Evolutionary conservation across 2,329 filamentous ascomycete species (phyloP).

Genomic region (Microcera coccophila): DNA sequence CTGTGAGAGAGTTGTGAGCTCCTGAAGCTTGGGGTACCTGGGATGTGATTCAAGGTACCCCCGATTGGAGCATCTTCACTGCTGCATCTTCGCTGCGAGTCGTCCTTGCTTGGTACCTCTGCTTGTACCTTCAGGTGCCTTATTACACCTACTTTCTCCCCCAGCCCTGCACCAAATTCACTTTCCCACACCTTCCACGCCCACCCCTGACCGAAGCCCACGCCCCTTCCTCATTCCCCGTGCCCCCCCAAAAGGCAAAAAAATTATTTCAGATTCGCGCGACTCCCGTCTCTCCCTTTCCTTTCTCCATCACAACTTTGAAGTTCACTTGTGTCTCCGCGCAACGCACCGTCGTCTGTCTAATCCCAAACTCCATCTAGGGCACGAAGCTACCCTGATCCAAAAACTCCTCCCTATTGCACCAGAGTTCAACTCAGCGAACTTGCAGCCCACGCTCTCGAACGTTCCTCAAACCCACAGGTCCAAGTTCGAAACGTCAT

Average conservation of each 20-base stretch:
- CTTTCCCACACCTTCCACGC: conserved; percentile 23
- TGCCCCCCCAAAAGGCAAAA: conserved; percentile 24
- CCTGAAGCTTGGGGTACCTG: conserved; percentile 2
- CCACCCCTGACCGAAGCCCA: conserved; percentile 23
- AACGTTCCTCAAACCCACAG: conserved; percentile 44
- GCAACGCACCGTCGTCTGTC: conserved; percentile 47
- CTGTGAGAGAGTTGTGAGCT: too few relatives aligned
- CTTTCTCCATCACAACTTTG: conserved; percentile 41
- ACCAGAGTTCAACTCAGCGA: conserved; percentile 61
- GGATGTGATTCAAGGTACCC: conserved; percentile 4
- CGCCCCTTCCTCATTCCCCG: conserved; percentile 21
- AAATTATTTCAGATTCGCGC: conserved; percentile 43
- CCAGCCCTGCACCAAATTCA: conserved; percentile 27
- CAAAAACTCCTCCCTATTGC: conserved; percentile 52
- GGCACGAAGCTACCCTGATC: conserved; percentile 85
- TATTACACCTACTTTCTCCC: conserved; percentile 18
- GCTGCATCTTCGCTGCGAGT: neutral
- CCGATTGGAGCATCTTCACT: neutral
- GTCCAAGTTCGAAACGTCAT: conserved; percentile 41
- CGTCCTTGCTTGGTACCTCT: conserved; percentile 1
- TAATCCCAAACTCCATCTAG: conserved; percentile 57
- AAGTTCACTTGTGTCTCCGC: conserved; percentile 46
- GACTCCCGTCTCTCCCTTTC: conserved; percentile 30
- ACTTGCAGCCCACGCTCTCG: conserved; percentile 38
- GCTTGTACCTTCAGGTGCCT: conserved; percentile 2